These are phyloP conservation scores for Botryosphaeria dothidea DNA, from an alignment of 2,329 filamentous ascomycete genomes.

Conservation along the genomic window DNA sequence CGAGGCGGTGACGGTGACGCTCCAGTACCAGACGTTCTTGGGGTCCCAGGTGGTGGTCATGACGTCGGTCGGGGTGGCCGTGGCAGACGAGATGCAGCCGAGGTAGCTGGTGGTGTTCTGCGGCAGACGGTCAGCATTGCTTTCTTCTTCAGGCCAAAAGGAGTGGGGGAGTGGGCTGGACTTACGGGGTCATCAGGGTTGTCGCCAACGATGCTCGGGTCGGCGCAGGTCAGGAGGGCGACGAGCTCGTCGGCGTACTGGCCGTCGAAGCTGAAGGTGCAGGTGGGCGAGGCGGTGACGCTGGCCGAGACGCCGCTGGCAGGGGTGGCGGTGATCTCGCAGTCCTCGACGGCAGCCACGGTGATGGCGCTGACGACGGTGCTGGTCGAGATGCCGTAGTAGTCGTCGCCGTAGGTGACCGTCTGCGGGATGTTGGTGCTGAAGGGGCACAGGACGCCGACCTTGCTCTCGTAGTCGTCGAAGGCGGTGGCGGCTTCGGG, in stretches of 20 bases:
- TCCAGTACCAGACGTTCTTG: constrained; percentile 25
- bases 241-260: background rate
- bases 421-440: background rate
- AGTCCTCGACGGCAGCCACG: background rate
- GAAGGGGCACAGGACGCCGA: constrained; percentile 8
- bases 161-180: background rate
- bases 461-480: background rate
- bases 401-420: background rate
- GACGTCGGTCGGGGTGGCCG: background rate
- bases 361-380: background rate
- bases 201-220: background rate
- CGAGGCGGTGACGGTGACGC: constrained; percentile 28
- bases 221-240: background rate
- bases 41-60: background rate
- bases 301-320: background rate
- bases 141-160: no score
- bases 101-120: background rate
- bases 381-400: background rate
- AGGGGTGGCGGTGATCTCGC: background rate
- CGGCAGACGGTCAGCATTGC: background rate
- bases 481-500: background rate
- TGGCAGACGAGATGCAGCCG: background rate
- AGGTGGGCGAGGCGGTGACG: background rate
- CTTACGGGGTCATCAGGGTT: background rate
- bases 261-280: background rate